phyloP scores from a whole-genome alignment of 2,329 filamentous ascomycete genomes.

The Alternaria brassicae region DNA sequence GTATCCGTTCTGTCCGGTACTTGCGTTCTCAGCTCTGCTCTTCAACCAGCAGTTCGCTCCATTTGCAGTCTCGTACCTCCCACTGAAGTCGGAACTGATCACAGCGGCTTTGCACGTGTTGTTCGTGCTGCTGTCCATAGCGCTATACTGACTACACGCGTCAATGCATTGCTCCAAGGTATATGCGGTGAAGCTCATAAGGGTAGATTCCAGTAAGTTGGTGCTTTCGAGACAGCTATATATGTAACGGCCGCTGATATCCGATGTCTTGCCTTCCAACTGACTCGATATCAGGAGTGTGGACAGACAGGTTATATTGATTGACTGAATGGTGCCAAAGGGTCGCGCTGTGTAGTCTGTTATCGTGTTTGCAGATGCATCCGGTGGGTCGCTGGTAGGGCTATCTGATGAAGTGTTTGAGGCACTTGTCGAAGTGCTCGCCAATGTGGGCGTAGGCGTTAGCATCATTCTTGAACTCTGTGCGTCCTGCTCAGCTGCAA shows the following conservation, averaged over 20 bases:
- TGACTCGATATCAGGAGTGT: slow-evolving; percentile 2
- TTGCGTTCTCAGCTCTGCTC: background rate
- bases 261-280: slow-evolving; percentile 2
- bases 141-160: slow-evolving; percentile 13
- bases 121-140: background rate
- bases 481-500: background rate
- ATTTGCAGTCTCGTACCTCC: background rate
- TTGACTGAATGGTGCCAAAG: slow-evolving; percentile 5
- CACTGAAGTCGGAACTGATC: background rate
- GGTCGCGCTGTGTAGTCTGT: background rate
- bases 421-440: background rate
- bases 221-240: slow-evolving; percentile 12
- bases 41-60: slow-evolving; percentile 14
- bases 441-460: background rate
- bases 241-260: slow-evolving; percentile 2
- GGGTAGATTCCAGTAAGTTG: slow-evolving; percentile 2
- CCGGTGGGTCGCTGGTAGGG: background rate
- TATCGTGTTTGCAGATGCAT: background rate
- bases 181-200: slow-evolving; percentile 11
- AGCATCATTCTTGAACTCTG: background rate
- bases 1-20: background rate
- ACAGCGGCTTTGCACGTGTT: slow-evolving; percentile 4
- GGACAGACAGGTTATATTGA: slow-evolving; percentile 8
- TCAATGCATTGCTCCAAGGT: slow-evolving; percentile 13
- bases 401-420: background rate